These are phyloP conservation scores for Juglanconis juglandina DNA, from an alignment of 2,329 filamentous ascomycete genomes.

Conservation along the genomic window DNA sequence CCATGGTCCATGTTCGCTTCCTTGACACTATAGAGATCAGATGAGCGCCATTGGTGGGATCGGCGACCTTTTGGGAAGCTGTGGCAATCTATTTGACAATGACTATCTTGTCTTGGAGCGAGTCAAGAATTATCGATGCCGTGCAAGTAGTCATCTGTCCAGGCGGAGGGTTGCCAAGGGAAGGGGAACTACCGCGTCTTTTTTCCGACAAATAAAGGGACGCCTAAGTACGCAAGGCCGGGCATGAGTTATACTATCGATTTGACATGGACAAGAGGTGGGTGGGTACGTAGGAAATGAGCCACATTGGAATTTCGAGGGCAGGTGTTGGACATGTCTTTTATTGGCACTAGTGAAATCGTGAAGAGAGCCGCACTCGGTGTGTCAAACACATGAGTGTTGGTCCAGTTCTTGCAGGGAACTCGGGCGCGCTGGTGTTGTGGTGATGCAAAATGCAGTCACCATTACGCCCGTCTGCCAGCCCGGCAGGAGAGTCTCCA, in stretches of 20 bases:
- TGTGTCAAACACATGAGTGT: neutral
- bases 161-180: neutral
- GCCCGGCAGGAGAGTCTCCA: neutral
- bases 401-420: neutral
- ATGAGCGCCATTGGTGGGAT: slow-evolving; percentile 54
- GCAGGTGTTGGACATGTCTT: slow-evolving; percentile 6
- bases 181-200: no score
- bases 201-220: no score
- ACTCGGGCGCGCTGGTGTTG: neutral
- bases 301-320: slow-evolving; percentile 9
- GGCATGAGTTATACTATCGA: neutral
- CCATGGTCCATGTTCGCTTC: slow-evolving; percentile 73
- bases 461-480: slow-evolving; percentile 8
- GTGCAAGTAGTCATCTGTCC: neutral
- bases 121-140: slow-evolving; percentile 27
- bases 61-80: slow-evolving; percentile 50
- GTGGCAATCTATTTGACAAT: slow-evolving; percentile 37
- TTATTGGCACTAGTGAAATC: slow-evolving; percentile 12
- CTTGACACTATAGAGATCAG: slow-evolving; percentile 75
- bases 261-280: neutral
- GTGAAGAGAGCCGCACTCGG: neutral
- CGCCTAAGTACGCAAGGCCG: neutral
- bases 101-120: slow-evolving; percentile 25
- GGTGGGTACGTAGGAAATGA: neutral
- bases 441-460: neutral